These are phyloP conservation scores for Saccharomycopsis babjevae DNA, from an alignment of 805 yeast genomes.

Conservation along the genomic window DNA sequence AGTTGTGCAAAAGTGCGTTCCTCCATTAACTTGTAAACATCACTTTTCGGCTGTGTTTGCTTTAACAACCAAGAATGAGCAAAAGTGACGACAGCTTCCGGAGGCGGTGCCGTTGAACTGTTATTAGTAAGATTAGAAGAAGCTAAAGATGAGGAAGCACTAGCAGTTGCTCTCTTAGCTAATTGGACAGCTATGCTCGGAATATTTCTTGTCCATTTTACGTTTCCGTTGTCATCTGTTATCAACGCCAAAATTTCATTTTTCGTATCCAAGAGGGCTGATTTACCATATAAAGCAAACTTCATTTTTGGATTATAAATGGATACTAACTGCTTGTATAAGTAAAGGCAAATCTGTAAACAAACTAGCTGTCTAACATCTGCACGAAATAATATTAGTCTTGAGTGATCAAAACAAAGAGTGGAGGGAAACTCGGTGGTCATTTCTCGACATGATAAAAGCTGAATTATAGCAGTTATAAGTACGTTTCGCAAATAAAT, in stretches of 20 bases:
- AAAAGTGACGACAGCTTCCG: conserved; percentile 42
- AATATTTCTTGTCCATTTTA: conserved; percentile 83
- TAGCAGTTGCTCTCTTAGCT: conserved; percentile 29
- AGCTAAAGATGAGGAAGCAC: conserved; percentile 21
- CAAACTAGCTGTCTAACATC: conserved; percentile 82
- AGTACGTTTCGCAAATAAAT: conserved; percentile 29
- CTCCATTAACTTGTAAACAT: conserved; percentile 69
- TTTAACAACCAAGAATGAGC: conserved; percentile 71
- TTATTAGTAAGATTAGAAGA: conserved; percentile 22
- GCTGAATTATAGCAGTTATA: conserved; percentile 45
- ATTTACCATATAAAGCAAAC: conserved; percentile 29
- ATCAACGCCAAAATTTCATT: conserved; percentile 69
- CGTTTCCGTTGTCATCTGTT: conserved; percentile 75
- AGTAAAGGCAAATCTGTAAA: conserved; percentile 57
- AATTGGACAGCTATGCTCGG: conserved; percentile 62
- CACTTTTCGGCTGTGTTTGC: conserved; percentile 77
- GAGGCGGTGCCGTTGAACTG: conserved; percentile 23
- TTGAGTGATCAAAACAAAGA: conserved; percentile 72
- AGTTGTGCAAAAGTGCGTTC: conserved; percentile 47
- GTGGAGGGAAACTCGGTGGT: conserved; percentile 75
- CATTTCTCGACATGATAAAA: conserved; percentile 72
- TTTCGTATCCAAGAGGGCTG: conserved; percentile 39
- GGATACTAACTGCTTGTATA: conserved; percentile 59
- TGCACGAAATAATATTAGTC: conserved; percentile 68
- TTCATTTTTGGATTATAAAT: conserved; percentile 28